Conservation (phyloP, 2,329 filamentous ascomycete species). For the Penicillium sp. region DNA sequence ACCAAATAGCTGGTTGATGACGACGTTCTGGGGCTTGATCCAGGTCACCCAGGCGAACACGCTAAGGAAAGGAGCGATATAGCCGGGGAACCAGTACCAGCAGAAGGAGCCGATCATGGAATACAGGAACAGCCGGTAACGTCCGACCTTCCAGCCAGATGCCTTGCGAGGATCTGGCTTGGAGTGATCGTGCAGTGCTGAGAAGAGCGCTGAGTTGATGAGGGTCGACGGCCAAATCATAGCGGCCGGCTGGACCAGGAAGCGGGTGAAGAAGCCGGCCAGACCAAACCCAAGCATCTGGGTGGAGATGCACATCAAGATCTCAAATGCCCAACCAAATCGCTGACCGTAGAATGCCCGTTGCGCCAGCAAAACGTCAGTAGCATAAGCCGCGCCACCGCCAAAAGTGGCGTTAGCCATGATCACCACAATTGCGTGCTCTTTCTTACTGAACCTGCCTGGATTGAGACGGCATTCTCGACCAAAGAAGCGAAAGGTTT, state of each 20-base stretch:
- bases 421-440: slow-evolving; percentile 46
- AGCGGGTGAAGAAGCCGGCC: slow-evolving; percentile 64
- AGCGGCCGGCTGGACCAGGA: slow-evolving; percentile 56
- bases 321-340: slow-evolving; percentile 64
- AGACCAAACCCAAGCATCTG: slow-evolving; percentile 69
- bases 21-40: slow-evolving; percentile 64
- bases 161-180: slow-evolving; percentile 55
- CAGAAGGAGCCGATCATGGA: slow-evolving; percentile 58
- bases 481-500: slow-evolving; percentile 39
- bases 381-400: slow-evolving; percentile 62
- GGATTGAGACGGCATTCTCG: slow-evolving; percentile 42
- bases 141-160: slow-evolving; percentile 63
- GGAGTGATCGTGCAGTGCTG: slow-evolving; percentile 67
- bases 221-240: slow-evolving; percentile 74
- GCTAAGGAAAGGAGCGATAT: slow-evolving; percentile 65
- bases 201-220: slow-evolving; percentile 65
- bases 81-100: slow-evolving; percentile 69
- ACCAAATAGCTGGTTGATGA: slow-evolving; percentile 60
- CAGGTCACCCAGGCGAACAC: slow-evolving; percentile 70
- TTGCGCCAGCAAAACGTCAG: slow-evolving; percentile 70
- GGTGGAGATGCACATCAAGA: slow-evolving; percentile 65
- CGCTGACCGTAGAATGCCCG: slow-evolving; percentile 68
- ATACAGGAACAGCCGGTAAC: slow-evolving; percentile 63
- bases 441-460: slow-evolving; percentile 48
- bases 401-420: slow-evolving; percentile 67